These are phyloP conservation scores for Trichoderma asperellum DNA, from an alignment of 2,329 filamentous ascomycete species.

Conservation along the genomic window DNA sequence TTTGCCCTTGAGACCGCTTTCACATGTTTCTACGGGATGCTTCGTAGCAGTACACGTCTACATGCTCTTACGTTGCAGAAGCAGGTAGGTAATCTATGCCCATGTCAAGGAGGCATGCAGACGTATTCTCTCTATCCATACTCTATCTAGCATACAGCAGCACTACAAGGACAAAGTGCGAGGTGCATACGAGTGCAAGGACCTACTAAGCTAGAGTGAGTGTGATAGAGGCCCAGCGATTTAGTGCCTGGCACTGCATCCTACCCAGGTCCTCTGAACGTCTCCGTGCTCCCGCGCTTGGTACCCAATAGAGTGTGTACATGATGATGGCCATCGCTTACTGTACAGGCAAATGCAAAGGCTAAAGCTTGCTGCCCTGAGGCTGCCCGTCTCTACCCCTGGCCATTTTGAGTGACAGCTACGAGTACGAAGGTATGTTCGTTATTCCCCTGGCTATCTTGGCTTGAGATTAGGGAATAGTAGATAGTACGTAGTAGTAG, in stretches of 20 bases:
- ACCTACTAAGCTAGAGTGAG: not conserved
- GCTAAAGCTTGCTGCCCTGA: not conserved
- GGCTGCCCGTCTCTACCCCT: not conserved
- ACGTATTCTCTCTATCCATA: not conserved
- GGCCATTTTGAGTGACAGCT: not conserved
- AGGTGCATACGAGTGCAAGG: not conserved
- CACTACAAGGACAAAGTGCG: not conserved
- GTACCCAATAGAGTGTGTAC: conserved; percentile 21
- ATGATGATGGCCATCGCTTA: not conserved
- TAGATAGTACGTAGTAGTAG: too few species aligned
- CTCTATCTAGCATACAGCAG: not conserved
- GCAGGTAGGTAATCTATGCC: not conserved
- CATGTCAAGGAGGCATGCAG: not conserved
- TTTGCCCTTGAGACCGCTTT: not conserved
- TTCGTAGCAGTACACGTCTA: not conserved
- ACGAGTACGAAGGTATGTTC: not conserved
- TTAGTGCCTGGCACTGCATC: not conserved
- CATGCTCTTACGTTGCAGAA: not conserved
- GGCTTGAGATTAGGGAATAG: not conserved
- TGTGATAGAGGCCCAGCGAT: not conserved
- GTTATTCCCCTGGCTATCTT: not conserved
- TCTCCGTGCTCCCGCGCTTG: conserved; percentile 3
- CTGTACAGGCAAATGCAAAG: not conserved
- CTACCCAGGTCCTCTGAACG: not conserved
- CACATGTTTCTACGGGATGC: conserved; percentile 15